Conservation (phyloP, 352 stramenopile genomes). For the Globisporangium barbulae region DNA sequence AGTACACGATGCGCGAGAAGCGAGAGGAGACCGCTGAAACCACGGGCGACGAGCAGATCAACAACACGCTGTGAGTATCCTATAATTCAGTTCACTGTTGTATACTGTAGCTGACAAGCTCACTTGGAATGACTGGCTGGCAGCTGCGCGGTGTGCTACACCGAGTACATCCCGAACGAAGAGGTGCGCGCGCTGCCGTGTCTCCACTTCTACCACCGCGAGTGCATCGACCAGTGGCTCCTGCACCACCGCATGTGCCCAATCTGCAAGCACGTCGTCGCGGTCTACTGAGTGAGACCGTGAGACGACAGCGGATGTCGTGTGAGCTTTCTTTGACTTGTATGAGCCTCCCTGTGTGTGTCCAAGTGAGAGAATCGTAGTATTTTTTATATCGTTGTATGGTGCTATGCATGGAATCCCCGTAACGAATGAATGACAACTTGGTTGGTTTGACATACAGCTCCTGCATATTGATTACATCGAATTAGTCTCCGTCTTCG, state of each 20-base stretch:
- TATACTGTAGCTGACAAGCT: not conserved
- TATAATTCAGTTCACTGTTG: not conserved
- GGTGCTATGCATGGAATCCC: no score
- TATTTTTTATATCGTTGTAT: not conserved
- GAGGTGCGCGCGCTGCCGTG: slow-evolving; percentile 80
- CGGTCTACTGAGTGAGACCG: slow-evolving; percentile 45
- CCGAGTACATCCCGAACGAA: slow-evolving; percentile 73
- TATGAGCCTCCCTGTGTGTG: not conserved
- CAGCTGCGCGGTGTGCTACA: slow-evolving; percentile 80
- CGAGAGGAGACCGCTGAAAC: slow-evolving; percentile 19
- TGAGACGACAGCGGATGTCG: not conserved
- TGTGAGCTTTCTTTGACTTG: not conserved
- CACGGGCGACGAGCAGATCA: slow-evolving; percentile 32
- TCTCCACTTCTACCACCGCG: slow-evolving; percentile 87
- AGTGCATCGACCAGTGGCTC: slow-evolving; percentile 91
- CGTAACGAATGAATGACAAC: no score
- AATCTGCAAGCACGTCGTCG: slow-evolving; percentile 85
- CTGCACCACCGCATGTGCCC: slow-evolving; percentile 80
- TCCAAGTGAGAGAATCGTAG: not conserved
- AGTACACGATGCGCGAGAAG: slow-evolving; percentile 52
- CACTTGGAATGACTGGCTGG: not conserved
- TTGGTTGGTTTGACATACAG: no score
- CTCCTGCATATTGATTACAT: no score
- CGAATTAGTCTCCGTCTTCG: no score
- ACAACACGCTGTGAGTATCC: slow-evolving; percentile 53